phyloP scores from a whole-genome alignment of 2,329 filamentous ascomycete genomes.

The Fusarium gaditjirri region DNA sequence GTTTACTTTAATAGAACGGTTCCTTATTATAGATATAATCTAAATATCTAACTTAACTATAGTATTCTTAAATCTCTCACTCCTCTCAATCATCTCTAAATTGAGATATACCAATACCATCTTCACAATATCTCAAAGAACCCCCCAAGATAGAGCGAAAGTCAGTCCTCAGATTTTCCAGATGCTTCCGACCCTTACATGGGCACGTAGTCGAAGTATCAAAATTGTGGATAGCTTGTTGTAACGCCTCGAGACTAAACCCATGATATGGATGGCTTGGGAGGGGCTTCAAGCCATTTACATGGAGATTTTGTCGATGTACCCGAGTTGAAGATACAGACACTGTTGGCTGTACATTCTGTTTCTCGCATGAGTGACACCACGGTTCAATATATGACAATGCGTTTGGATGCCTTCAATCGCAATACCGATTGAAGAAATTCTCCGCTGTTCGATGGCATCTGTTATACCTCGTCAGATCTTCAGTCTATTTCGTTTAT shows the following conservation, averaged over 20 bases:
- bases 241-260: background rate
- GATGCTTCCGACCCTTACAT: background rate
- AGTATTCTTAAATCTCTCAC: too few relatives aligned
- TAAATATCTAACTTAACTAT: rapidly evolving
- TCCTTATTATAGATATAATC: background rate
- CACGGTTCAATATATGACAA: rapidly evolving
- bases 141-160: rapidly evolving
- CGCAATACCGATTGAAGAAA: rapidly evolving
- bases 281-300: background rate
- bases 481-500: rapidly evolving
- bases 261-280: background rate
- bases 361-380: rapidly evolving
- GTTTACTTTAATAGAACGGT: too few relatives aligned
- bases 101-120: background rate
- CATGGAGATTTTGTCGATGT: rapidly evolving
- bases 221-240: rapidly evolving
- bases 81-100: background rate
- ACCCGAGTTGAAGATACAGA: background rate
- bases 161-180: rapidly evolving
- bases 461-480: background rate
- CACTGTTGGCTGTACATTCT: rapidly evolving
- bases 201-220: rapidly evolving
- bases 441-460: rapidly evolving
- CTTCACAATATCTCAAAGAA: background rate
- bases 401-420: rapidly evolving